Percentiles rank a stretch among this genome's conserved stretches.
Evolutionary conservation across 2,329 filamentous ascomycete genomes (phyloP).

Genomic region (Macrophomina pseudophaseolina): DNA sequence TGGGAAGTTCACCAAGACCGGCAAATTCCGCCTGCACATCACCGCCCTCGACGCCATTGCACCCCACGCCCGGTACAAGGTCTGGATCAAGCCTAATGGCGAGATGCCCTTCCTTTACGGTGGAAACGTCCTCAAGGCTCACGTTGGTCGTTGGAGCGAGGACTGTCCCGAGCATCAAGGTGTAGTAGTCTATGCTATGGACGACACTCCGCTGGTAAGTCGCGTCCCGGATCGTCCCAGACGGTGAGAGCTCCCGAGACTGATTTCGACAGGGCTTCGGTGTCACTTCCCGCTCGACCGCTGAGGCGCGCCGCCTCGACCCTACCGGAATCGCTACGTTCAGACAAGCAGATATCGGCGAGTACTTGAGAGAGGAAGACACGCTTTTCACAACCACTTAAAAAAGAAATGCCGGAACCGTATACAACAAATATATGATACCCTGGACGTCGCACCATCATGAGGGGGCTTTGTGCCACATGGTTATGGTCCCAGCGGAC

Average conservation of each 20-base stretch:
- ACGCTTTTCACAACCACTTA: conserved; percentile 62
- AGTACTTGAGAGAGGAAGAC: conserved; percentile 86
- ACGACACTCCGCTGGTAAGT: conserved; percentile 76
- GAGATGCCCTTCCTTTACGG: conserved; percentile 98
- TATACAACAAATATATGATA: conserved; percentile 7
- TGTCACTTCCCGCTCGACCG: conserved; percentile 84
- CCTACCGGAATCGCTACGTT: conserved; percentile 90
- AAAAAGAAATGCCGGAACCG: background rate
- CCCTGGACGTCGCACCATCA: background rate
- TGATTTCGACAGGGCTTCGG: conserved; percentile 74
- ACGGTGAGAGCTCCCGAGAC: background rate
- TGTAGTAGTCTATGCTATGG: conserved; percentile 87
- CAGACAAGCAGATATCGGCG: conserved; percentile 90
- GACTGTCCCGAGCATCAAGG: conserved; percentile 94
- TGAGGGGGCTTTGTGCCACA: too few relatives aligned
- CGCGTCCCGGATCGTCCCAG: too few relatives aligned
- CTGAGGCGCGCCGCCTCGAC: conserved; percentile 81
- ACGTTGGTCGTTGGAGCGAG: conserved; percentile 83
- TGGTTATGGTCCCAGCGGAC: too few relatives aligned
- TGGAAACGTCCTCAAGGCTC: conserved; percentile 82
- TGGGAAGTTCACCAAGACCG: conserved; percentile 78
- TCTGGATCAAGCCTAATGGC: conserved; percentile 95
- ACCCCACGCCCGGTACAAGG: conserved; percentile 91
- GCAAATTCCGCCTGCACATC: conserved; percentile 93
- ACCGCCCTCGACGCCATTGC: conserved; percentile 89